Evolutionary conservation across 2,329 filamentous ascomycete species (phyloP).

Genomic region (Albifimbria verrucaria): DNA sequence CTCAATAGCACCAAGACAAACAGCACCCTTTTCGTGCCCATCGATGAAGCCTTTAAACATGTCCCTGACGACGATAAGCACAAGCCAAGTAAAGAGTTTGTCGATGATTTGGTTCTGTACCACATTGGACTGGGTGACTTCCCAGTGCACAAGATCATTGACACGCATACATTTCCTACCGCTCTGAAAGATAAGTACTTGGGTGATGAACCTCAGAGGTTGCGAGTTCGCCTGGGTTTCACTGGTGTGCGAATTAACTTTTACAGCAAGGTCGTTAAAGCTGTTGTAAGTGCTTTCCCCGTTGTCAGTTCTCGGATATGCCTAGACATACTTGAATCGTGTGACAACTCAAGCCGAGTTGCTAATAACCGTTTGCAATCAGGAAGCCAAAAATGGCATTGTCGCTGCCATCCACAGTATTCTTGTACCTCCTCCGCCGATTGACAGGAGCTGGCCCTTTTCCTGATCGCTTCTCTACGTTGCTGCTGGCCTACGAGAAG

Average conservation of each 20-base stretch:
- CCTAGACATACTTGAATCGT: background rate
- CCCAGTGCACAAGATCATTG: slow-evolving; percentile 62
- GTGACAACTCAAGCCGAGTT: rapidly evolving
- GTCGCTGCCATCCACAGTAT: slow-evolving; percentile 74
- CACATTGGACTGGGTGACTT: slow-evolving; percentile 70
- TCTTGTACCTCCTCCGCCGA: slow-evolving; percentile 70
- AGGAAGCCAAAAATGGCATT: slow-evolving; percentile 67
- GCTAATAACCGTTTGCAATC: too few relatives aligned
- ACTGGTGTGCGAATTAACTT: slow-evolving; percentile 72
- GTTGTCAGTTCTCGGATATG: slow-evolving; percentile 50
- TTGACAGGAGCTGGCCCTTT: slow-evolving; percentile 59
- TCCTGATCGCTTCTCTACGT: slow-evolving; percentile 73
- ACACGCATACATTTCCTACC: slow-evolving; percentile 72
- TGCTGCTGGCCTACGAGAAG: slow-evolving; percentile 70
- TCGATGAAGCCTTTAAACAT: slow-evolving; percentile 69
- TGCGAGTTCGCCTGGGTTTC: slow-evolving; percentile 63
- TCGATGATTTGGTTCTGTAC: slow-evolving; percentile 70
- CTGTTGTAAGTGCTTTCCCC: slow-evolving; percentile 46
- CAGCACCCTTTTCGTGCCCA: slow-evolving; percentile 79
- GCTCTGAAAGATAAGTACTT: slow-evolving; percentile 56
- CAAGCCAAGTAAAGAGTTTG: slow-evolving; percentile 66
- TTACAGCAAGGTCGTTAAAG: slow-evolving; percentile 64
- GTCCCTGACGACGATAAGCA: slow-evolving; percentile 43
- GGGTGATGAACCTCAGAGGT: slow-evolving; percentile 65
- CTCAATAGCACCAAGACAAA: slow-evolving; percentile 74